phyloP scores from a whole-genome alignment of 2,329 filamentous ascomycete species.

The Zymoseptoria crescenta region DNA sequence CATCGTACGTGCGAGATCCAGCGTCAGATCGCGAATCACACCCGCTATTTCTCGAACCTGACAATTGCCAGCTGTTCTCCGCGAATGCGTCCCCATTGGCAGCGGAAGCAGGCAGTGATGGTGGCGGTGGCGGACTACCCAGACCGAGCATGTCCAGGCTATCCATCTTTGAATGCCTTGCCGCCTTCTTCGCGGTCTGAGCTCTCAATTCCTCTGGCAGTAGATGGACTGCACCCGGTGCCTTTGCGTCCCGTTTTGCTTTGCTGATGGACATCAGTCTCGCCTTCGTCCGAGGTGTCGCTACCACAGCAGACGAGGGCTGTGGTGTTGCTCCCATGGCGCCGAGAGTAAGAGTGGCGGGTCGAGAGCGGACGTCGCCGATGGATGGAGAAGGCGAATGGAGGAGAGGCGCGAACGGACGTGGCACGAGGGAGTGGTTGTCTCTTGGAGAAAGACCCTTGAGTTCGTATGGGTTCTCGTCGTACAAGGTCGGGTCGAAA shows the following conservation, averaged over 20 bases:
- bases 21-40: not conserved
- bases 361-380: slow-evolving; percentile 9
- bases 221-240: slow-evolving; percentile 22
- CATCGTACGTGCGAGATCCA: not conserved
- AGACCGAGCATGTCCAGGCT: slow-evolving; percentile 11
- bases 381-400: slow-evolving; percentile 19
- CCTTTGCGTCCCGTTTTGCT: slow-evolving; percentile 20
- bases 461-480: not conserved
- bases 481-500: not conserved
- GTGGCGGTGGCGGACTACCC: not conserved
- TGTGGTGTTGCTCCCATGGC: slow-evolving; percentile 8
- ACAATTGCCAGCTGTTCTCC: not conserved
- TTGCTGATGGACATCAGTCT: slow-evolving; percentile 23
- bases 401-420: slow-evolving; percentile 23
- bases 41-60: not conserved
- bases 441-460: not conserved
- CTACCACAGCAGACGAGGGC: not conserved
- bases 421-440: slow-evolving; percentile 13
- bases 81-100: not conserved
- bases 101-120: not conserved
- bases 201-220: slow-evolving; percentile 28
- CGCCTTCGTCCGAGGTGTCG: slow-evolving; percentile 1
- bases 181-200: slow-evolving; percentile 10
- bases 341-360: slow-evolving; percentile 5
- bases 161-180: slow-evolving; percentile 11